phyloP scores from a whole-genome alignment of 2,329 filamentous ascomycete species.

The Calycina marina region DNA sequence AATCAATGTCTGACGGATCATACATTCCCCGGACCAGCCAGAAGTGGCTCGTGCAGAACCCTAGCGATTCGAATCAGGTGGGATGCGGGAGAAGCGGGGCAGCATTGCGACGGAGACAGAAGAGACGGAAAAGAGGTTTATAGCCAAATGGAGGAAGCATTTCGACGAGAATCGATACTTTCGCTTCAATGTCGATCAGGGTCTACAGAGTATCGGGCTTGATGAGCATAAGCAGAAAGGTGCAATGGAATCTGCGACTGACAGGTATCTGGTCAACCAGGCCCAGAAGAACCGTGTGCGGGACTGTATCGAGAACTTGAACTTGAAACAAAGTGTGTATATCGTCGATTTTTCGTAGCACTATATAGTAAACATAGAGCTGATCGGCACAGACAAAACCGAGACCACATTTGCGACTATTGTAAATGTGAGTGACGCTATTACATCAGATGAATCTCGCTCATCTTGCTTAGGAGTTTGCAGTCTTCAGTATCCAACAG shows the following conservation, averaged over 20 bases:
- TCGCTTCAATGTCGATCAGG: constrained; percentile 23
- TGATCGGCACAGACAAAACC: constrained; percentile 1
- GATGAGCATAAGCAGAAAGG: constrained; percentile 14
- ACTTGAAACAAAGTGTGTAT: constrained; percentile 17
- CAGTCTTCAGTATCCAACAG: constrained; percentile 1
- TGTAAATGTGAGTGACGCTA: constrained; percentile 3
- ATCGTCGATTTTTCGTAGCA: constrained; percentile 7
- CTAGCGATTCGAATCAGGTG: too few relatives aligned
- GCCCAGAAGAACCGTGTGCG: constrained; percentile 9
- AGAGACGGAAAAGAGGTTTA: constrained; percentile 18
- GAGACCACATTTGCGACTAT: constrained; percentile 3
- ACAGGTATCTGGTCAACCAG: constrained; percentile 12
- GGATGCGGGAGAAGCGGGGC: too few relatives aligned
- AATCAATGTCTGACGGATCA: neutral
- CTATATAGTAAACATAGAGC: neutral
- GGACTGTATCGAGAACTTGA: constrained; percentile 16
- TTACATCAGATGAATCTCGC: neutral
- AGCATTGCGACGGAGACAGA: constrained; percentile 22
- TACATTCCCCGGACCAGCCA: too few relatives aligned
- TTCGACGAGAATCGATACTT: constrained; percentile 21
- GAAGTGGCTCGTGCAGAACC: too few relatives aligned
- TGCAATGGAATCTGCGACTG: constrained; percentile 16
- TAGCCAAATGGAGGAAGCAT: constrained; percentile 14
- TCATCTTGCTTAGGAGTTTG: constrained; percentile 3
- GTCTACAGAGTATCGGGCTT: constrained; percentile 18